phyloP scores from a whole-genome alignment of 805 yeast genomes.

The Saccharomycopsis sp. region DNA sequence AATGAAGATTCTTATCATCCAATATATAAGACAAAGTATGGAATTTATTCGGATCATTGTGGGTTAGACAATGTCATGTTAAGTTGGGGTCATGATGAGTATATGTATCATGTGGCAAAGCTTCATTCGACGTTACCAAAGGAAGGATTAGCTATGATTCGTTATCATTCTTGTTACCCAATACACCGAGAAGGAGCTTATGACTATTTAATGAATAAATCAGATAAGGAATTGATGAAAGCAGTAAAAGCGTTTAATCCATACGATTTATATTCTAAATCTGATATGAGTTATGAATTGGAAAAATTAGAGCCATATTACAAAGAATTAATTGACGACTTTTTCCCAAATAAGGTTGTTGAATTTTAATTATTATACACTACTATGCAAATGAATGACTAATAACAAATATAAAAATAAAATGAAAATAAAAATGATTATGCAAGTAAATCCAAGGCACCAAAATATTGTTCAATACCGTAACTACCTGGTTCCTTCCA shows the following conservation, averaged over 20 bases:
- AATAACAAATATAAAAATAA: constrained; percentile 1
- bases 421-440: constrained; percentile 3
- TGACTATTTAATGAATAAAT: constrained; percentile 53
- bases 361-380: constrained; percentile 39
- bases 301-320: constrained; percentile 52
- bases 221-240: constrained; percentile 51
- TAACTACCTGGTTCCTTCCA: constrained; percentile 86
- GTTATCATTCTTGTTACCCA: constrained; percentile 71
- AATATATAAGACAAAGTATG: constrained; percentile 56
- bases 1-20: constrained; percentile 62
- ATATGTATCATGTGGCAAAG: constrained; percentile 67
- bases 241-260: constrained; percentile 64
- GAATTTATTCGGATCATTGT: constrained; percentile 56
- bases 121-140: constrained; percentile 55
- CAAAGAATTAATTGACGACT: constrained; percentile 57
- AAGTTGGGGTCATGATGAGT: constrained; percentile 78
- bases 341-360: constrained; percentile 48
- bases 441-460: constrained; percentile 40
- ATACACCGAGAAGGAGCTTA: constrained; percentile 72
- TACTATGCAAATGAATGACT: constrained; percentile 16
- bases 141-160: constrained; percentile 65
- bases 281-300: constrained; percentile 42
- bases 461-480: constrained; percentile 84
- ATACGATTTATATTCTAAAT: constrained; percentile 62
- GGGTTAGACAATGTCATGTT: constrained; percentile 66